A percentile compares a stretch with the other conserved stretches of the same genome.
phyloP scores from a whole-genome alignment of 371 early-diverging fungal genomes.

The Neoconidiobolus thromboides region DNA sequence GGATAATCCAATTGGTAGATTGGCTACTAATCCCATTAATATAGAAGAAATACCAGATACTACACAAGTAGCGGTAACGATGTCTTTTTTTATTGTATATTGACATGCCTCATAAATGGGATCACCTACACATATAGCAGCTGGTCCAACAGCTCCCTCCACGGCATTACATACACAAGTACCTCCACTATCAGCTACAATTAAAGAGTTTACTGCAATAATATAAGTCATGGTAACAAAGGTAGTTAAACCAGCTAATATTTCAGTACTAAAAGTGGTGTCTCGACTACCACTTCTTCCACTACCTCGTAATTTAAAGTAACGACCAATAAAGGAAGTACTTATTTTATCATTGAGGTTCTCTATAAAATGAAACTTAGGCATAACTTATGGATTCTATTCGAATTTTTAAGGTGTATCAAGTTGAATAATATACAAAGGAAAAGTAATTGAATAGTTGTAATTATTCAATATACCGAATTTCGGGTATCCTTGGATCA shows the following conservation, averaged over 20 bases:
- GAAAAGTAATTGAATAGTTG: too few species aligned
- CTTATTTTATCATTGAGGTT: constrained; percentile 30
- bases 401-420: too few species aligned
- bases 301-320: constrained; percentile 42
- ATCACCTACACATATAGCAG: constrained; percentile 10
- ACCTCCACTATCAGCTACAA: constrained; percentile 56
- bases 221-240: constrained; percentile 55
- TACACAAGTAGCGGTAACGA: constrained; percentile 25
- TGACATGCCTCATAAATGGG: constrained; percentile 35
- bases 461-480: too few species aligned
- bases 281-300: constrained; percentile 25
- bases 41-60: not conserved
- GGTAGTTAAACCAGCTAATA: constrained; percentile 45
- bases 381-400: too few species aligned
- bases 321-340: constrained; percentile 25
- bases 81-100: constrained; percentile 33
- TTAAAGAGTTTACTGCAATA: constrained; percentile 52
- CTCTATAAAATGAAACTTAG: not conserved
- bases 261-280: constrained; percentile 38
- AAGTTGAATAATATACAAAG: too few species aligned
- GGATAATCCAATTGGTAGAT: constrained; percentile 55
- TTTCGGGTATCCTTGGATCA: too few species aligned
- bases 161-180: constrained; percentile 37
- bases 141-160: constrained; percentile 19
- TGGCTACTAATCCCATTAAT: constrained; percentile 42